phyloP scores from a whole-genome alignment of 495 filamentous ascomycete genomes.

The Patellaria atrata region DNA sequence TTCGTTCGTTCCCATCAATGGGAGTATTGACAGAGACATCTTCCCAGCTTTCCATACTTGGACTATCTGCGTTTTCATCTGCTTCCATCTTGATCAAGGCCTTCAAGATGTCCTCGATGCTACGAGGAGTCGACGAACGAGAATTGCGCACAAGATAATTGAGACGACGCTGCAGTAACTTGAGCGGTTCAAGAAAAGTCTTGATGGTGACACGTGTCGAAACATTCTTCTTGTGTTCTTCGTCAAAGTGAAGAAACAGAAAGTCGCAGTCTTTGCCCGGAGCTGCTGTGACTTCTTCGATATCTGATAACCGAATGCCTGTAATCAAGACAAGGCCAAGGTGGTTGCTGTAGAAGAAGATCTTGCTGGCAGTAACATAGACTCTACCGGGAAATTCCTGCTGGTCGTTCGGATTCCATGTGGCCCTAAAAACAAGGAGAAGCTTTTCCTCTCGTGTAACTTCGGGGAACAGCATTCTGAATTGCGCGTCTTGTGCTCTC shows the following conservation, averaged over 20 bases:
- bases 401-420: constrained; percentile 60
- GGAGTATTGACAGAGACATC: constrained; percentile 56
- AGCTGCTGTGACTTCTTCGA: constrained; percentile 79
- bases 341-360: constrained; percentile 94
- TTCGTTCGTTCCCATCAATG: constrained; percentile 35
- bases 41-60: constrained; percentile 87
- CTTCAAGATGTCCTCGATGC: constrained; percentile 48
- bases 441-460: constrained; percentile 59
- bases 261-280: constrained; percentile 86
- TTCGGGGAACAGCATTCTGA: constrained; percentile 76
- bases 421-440: constrained; percentile 63
- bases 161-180: constrained; percentile 65
- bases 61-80: constrained; percentile 44
- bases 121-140: constrained; percentile 38
- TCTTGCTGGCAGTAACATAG: constrained; percentile 69
- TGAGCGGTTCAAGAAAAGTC: constrained; percentile 78
- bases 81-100: constrained; percentile 53
- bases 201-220: constrained; percentile 71
- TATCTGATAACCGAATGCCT: constrained; percentile 51
- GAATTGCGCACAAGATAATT: constrained; percentile 70
- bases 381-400: constrained; percentile 78
- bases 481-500: constrained; percentile 81
- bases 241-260: constrained; percentile 71
- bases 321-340: constrained; percentile 82
- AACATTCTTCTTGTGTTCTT: constrained; percentile 41